phyloP scores from a whole-genome alignment of 208 protist species.

The Angomonas desouzai region DNA sequence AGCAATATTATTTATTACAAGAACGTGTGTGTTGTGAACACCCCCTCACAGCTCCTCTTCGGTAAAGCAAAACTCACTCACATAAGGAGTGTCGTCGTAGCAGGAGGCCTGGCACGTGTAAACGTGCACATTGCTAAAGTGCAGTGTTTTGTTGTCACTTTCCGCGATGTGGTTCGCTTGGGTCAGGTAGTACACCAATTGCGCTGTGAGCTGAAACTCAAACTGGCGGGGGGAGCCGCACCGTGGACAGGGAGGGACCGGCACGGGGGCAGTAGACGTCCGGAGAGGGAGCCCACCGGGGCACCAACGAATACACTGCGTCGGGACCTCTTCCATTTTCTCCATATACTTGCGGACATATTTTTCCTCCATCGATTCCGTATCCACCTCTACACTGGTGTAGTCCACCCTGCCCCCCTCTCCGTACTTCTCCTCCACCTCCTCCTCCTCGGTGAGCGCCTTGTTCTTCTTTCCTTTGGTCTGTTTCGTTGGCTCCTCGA shows the following conservation, averaged over 20 bases:
- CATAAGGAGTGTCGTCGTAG: constrained; percentile 53
- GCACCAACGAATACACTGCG: constrained; percentile 87
- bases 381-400: constrained; percentile 64
- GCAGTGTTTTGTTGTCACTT: constrained; percentile 47
- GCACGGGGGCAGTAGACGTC: constrained; percentile 23
- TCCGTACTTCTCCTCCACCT: constrained; percentile 47
- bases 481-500: constrained; percentile 42
- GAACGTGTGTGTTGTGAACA: too few relatives aligned
- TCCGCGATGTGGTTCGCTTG: constrained; percentile 36
- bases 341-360: constrained; percentile 75
- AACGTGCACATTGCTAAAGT: constrained; percentile 81
- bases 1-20: background rate
- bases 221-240: constrained; percentile 59
- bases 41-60: constrained; percentile 70
- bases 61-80: constrained; percentile 58
- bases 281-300: constrained; percentile 59
- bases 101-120: constrained; percentile 78
- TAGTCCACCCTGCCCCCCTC: constrained; percentile 49
- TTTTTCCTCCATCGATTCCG: constrained; percentile 61
- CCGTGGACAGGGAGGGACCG: constrained; percentile 45
- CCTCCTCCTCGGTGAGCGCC: constrained; percentile 44
- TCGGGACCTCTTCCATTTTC: constrained; percentile 51
- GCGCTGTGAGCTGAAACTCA: constrained; percentile 82
- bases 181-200: constrained; percentile 78
- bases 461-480: constrained; percentile 25